These are phyloP conservation scores for Cunninghamia lanceolata DNA, from an alignment of 75 land plant species.

Conservation along the genomic window DNA sequence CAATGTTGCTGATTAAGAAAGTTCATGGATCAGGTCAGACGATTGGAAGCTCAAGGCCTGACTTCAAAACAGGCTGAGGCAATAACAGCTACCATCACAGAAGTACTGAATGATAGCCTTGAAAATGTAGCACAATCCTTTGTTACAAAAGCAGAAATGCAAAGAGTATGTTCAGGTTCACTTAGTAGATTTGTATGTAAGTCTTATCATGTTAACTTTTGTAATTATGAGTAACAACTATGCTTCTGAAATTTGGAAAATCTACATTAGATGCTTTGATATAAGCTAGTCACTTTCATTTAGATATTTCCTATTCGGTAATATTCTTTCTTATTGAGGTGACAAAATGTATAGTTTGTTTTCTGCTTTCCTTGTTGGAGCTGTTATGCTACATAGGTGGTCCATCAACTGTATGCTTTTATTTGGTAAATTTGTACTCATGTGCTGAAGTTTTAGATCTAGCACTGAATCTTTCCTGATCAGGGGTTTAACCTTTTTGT, in stretches of 20 bases:
- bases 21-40: conserved; percentile 47
- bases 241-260: not conserved
- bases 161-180: conserved; percentile 47
- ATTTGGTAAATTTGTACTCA: not conserved
- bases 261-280: not conserved
- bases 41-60: conserved; percentile 75
- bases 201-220: not conserved
- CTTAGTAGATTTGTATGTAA: not conserved
- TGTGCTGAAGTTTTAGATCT: not conserved
- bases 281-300: not conserved
- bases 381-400: not conserved
- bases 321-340: not conserved
- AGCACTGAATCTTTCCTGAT: not conserved
- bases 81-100: conserved; percentile 76
- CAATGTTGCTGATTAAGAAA: not conserved
- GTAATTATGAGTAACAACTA: not conserved
- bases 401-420: not conserved
- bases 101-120: conserved; percentile 87
- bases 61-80: conserved; percentile 90
- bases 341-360: not conserved
- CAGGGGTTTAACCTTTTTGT: not conserved
- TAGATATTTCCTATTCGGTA: not conserved
- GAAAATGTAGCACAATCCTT: conserved; percentile 78
- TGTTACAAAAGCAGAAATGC: conserved; percentile 67
- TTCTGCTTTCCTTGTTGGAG: not conserved